phyloP scores from a whole-genome alignment of 257 asterid genomes.

The Lantana camara region DNA sequence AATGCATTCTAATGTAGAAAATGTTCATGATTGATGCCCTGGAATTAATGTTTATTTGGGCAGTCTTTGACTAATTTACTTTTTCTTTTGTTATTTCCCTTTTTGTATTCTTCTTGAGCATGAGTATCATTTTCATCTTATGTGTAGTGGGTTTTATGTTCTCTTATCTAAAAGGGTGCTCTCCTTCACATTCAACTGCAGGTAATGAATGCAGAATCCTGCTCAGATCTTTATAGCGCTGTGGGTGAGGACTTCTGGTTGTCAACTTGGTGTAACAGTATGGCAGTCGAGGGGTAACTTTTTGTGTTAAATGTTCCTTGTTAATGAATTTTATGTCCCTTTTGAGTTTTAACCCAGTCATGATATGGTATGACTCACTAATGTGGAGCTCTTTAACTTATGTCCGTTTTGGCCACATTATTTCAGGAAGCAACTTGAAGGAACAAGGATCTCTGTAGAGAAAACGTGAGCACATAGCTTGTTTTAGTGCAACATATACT shows the following conservation, averaged over 20 bases:
- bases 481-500: slow-evolving; percentile 6
- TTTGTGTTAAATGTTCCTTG: slow-evolving; percentile 20
- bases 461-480: slow-evolving; percentile 52
- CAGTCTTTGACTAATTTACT: not conserved
- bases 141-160: slow-evolving; percentile 15
- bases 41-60: slow-evolving; percentile 13
- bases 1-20: not conserved
- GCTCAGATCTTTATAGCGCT: slow-evolving; percentile 76
- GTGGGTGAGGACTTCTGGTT: slow-evolving; percentile 96
- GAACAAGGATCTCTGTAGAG: slow-evolving; percentile 79
- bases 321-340: slow-evolving; percentile 14
- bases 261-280: slow-evolving; percentile 85
- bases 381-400: slow-evolving; percentile 14
- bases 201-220: slow-evolving; percentile 84
- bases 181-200: slow-evolving; percentile 41
- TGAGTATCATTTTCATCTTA: slow-evolving; percentile 4
- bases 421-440: slow-evolving; percentile 93
- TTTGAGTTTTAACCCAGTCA: not conserved
- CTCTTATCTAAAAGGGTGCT: slow-evolving; percentile 15
- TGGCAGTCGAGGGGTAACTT: slow-evolving; percentile 80
- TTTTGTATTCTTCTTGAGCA: slow-evolving; percentile 17
- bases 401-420: slow-evolving; percentile 21
- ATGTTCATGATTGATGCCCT: not conserved
- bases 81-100: not conserved
- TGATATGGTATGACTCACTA: slow-evolving; percentile 17